These are phyloP conservation scores for Ambrosia artemisiifolia DNA, from an alignment of 129 eudicot genomes.

Conservation along the genomic window DNA sequence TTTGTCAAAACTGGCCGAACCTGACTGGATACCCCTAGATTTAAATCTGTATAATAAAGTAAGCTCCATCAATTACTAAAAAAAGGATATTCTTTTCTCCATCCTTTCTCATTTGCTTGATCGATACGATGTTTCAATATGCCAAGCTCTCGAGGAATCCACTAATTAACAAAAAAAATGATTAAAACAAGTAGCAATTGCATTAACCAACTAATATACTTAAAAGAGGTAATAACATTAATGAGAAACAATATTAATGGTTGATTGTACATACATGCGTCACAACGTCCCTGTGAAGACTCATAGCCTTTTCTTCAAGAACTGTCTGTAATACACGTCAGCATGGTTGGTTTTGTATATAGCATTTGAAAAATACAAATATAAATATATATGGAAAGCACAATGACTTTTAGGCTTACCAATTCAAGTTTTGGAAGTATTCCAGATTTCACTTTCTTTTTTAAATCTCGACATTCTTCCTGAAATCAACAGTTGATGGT, in stretches of 20 bases:
- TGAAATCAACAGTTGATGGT: slow-evolving; percentile 18
- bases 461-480: slow-evolving; percentile 79
- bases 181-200: background rate
- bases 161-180: slow-evolving; percentile 31
- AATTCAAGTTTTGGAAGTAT: slow-evolving; percentile 54
- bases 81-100: slow-evolving; percentile 85
- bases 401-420: slow-evolving; percentile 37
- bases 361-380: background rate
- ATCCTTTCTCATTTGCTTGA: slow-evolving; percentile 77
- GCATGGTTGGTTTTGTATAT: slow-evolving; percentile 7
- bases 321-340: slow-evolving; percentile 50
- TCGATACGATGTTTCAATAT: slow-evolving; percentile 50
- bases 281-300: slow-evolving; percentile 59
- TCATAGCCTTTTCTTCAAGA: slow-evolving; percentile 63
- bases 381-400: background rate
- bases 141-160: slow-evolving; percentile 53
- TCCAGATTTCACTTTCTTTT: slow-evolving; percentile 52
- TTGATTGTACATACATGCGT: slow-evolving; percentile 44
- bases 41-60: background rate
- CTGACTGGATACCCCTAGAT: background rate
- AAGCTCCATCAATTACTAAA: slow-evolving; percentile 5
- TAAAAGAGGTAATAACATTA: background rate
- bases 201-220: slow-evolving; percentile 2
- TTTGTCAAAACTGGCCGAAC: background rate
- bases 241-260: background rate